Percentiles rank a stretch among this genome's conserved stretches.
Conservation (phyloP, 2,329 filamentous ascomycete genomes). For the Ceratocystis eucalypticola region DNA sequence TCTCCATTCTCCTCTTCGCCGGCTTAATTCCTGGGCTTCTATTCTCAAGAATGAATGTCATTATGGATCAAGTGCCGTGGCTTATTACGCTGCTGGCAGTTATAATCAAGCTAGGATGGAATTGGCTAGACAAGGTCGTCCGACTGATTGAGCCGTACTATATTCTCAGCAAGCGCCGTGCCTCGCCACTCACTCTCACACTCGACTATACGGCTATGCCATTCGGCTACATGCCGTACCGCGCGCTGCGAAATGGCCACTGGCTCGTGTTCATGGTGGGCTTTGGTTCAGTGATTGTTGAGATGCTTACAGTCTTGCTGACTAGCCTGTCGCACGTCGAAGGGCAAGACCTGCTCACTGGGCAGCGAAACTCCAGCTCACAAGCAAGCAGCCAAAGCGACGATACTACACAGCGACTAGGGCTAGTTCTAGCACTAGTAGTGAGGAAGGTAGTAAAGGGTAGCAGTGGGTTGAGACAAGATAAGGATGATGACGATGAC, state of each 20-base stretch:
- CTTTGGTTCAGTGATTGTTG: conserved; percentile 56
- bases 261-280: conserved; percentile 54
- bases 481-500: not conserved
- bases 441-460: not conserved
- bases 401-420: not conserved
- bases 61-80: conserved; percentile 41
- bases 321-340: conserved; percentile 52
- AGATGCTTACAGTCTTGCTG: conserved; percentile 57
- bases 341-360: conserved; percentile 33
- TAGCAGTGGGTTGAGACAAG: not conserved
- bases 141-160: conserved; percentile 66
- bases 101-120: conserved; percentile 54
- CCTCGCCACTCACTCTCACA: conserved; percentile 50
- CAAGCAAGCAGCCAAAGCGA: not conserved
- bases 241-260: conserved; percentile 50
- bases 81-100: conserved; percentile 53
- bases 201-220: conserved; percentile 62
- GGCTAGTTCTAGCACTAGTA: not conserved
- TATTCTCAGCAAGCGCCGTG: conserved; percentile 51
- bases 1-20: conserved; percentile 42
- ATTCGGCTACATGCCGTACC: conserved; percentile 50
- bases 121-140: conserved; percentile 52
- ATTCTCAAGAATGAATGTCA: conserved; percentile 29
- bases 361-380: conserved; percentile 31
- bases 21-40: conserved; percentile 47